Percentiles rank a stretch among this genome's conserved stretches.
Conservation (phyloP, 208 protist species). For the Trichomonas tenax region DNA sequence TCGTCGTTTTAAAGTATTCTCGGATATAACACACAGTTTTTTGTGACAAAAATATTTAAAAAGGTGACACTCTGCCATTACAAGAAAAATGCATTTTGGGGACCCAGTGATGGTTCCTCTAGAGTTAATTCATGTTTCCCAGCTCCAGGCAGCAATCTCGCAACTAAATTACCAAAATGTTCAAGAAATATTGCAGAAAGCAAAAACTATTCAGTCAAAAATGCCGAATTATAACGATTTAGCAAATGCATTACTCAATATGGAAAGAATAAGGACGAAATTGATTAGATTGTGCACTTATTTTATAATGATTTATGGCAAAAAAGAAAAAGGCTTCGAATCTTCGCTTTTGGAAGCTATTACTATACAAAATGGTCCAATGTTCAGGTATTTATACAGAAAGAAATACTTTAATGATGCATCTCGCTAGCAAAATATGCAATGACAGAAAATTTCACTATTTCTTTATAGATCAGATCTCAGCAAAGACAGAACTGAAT, state of each 20-base stretch:
- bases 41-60: too few species aligned
- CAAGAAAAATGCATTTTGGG: not conserved
- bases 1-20: too few species aligned
- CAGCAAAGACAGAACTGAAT: not conserved
- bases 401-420: not conserved
- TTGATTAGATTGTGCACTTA: not conserved
- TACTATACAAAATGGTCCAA: not conserved
- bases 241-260: not conserved
- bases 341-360: not conserved
- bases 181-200: not conserved
- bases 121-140: not conserved
- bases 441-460: not conserved
- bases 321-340: not conserved
- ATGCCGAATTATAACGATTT: not conserved
- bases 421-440: not conserved
- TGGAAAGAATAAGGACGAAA: not conserved
- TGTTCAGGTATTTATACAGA: not conserved
- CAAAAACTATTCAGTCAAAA: not conserved
- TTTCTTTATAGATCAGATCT: not conserved
- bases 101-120: not conserved
- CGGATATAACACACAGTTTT: too few species aligned
- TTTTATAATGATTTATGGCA: not conserved
- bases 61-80: too few species aligned
- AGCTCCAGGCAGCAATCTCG: not conserved
- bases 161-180: not conserved